These are phyloP conservation scores for Castanea mollissima DNA, from an alignment of 306 rosid species.

Conservation along the genomic window DNA sequence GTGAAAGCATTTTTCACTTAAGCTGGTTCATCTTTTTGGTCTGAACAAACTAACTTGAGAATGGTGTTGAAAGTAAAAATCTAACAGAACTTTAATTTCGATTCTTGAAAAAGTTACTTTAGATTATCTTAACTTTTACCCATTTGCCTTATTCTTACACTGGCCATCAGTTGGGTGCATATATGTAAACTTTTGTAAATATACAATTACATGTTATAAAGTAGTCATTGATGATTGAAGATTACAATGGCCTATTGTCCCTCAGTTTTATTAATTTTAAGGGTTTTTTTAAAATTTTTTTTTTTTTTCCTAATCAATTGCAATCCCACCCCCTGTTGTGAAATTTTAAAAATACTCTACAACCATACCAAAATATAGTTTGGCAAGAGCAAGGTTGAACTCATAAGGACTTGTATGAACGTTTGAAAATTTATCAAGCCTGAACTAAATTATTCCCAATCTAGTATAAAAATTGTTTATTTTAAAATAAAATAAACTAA, in stretches of 20 bases:
- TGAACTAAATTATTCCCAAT: too few species aligned
- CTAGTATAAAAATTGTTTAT: too few species aligned
- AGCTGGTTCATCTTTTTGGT: constrained; percentile 1
- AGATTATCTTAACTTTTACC: background rate
- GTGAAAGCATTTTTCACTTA: background rate
- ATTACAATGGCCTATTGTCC: background rate
- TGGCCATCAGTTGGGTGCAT: background rate
- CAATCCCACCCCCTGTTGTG: too few species aligned
- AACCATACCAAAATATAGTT: too few species aligned
- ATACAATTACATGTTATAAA: constrained; percentile 5
- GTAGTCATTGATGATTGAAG: background rate
- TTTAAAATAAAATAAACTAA: too few species aligned
- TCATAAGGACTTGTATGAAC: too few species aligned
- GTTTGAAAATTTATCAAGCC: too few species aligned
- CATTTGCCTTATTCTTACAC: too few species aligned
- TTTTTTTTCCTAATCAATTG: background rate
- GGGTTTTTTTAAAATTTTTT: background rate
- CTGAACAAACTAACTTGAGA: background rate
- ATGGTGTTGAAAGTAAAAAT: background rate
- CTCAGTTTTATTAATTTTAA: too few species aligned
- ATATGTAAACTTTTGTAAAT: background rate
- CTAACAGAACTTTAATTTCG: constrained; percentile 1
- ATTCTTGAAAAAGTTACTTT: background rate
- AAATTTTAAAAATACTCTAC: too few species aligned
- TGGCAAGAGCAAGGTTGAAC: too few species aligned